Evolutionary conservation across 352 stramenopile species (phyloP).

Genomic region (Elongisporangium senticosum): DNA sequence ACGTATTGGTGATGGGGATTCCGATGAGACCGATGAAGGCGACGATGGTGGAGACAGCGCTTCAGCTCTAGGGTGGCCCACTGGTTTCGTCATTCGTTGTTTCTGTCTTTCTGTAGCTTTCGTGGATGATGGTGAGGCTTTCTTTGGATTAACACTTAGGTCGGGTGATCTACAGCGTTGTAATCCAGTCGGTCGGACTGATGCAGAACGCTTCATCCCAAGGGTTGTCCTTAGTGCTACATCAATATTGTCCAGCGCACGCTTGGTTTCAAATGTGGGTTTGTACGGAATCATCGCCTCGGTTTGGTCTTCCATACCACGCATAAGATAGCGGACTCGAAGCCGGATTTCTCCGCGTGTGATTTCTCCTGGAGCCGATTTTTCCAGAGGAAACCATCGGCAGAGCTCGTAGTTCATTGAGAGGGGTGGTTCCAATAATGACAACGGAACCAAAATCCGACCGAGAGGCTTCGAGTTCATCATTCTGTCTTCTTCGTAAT

Average conservation of each 20-base stretch:
- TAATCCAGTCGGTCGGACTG: background rate
- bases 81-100: background rate
- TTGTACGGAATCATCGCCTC: constrained; percentile 29
- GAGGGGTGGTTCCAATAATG: constrained; percentile 41
- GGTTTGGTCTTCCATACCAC: constrained; percentile 6
- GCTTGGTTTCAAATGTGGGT: constrained; percentile 6
- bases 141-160: background rate
- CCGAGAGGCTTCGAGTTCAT: background rate
- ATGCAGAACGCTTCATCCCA: background rate
- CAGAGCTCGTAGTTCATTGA: constrained; percentile 39
- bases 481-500: background rate
- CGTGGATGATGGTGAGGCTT: background rate
- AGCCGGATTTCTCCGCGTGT: constrained; percentile 40
- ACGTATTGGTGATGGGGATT: constrained; percentile 6
- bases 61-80: constrained; percentile 19
- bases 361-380: constrained; percentile 17
- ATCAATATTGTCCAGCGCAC: too few species aligned
- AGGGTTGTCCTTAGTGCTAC: background rate
- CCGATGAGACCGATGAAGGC: constrained; percentile 41
- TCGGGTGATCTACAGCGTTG: background rate
- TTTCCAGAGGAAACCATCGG: constrained; percentile 59
- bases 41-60: constrained; percentile 49
- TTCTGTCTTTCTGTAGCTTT: background rate
- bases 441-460: constrained; percentile 30
- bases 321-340: constrained; percentile 31